Evolutionary conservation across 257 asterid species (phyloP).

Genomic region (Solanum tarijense): DNA sequence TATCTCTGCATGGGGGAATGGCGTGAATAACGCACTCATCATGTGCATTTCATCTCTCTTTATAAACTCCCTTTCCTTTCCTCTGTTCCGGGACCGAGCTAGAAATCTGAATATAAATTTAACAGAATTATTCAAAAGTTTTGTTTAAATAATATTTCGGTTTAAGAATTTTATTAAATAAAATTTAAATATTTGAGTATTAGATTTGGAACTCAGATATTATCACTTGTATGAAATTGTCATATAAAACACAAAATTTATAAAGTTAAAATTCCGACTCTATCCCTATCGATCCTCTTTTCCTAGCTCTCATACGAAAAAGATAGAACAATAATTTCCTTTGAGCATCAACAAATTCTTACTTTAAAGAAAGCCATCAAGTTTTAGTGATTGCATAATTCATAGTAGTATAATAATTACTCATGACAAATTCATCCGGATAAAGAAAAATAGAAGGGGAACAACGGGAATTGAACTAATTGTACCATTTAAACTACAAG

Average conservation of each 20-base stretch:
- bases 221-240: background rate
- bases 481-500: background rate
- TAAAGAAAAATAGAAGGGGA: background rate
- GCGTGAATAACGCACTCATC: conserved; percentile 28
- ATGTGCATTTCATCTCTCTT: background rate
- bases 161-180: background rate
- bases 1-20: conserved; percentile 21
- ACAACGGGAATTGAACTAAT: background rate
- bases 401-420: background rate
- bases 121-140: background rate
- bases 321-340: background rate
- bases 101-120: background rate
- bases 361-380: background rate
- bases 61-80: no score
- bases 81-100: background rate
- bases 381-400: background rate
- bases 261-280: background rate
- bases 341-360: background rate
- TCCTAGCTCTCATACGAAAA: background rate
- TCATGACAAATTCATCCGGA: background rate
- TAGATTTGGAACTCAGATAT: background rate
- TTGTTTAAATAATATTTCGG: background rate
- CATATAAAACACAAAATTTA: background rate
- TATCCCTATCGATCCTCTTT: background rate
- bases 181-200: background rate